Evolutionary conservation across 495 filamentous ascomycete genomes (phyloP).

Genomic region (Aspergillus sparsus): DNA sequence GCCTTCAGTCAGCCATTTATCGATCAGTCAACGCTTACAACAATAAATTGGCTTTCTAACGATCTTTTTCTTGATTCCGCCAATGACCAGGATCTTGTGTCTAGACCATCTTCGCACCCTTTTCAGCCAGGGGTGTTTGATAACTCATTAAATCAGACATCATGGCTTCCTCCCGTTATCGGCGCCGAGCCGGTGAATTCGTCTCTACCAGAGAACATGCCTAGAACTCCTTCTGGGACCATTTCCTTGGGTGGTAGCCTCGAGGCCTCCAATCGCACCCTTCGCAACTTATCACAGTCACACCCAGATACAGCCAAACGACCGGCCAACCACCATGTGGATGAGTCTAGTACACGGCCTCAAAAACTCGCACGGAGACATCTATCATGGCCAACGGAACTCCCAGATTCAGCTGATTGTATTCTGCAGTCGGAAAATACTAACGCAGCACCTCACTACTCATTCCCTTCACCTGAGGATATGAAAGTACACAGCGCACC

Average conservation of each 20-base stretch:
- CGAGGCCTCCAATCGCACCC: conserved; percentile 24
- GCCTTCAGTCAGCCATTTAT: conserved; percentile 30
- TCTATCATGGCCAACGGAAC: conserved; percentile 24
- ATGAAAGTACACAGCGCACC: conserved; percentile 18
- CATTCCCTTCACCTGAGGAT: conserved; percentile 30
- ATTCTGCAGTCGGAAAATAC: conserved; percentile 15
- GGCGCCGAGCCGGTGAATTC: conserved; percentile 21
- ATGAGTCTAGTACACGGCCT: conserved; percentile 36
- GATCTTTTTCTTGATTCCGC: conserved; percentile 15
- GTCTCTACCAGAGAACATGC: conserved; percentile 24
- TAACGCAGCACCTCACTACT: conserved; percentile 22
- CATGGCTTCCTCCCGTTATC: conserved; percentile 38
- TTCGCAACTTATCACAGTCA: conserved; percentile 24
- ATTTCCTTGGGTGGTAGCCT: conserved; percentile 25
- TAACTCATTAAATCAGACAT: conserved; percentile 22
- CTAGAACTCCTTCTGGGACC: conserved; percentile 28
- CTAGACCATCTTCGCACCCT: conserved; percentile 20
- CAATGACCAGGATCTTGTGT: conserved; percentile 1
- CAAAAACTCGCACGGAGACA: conserved; percentile 36
- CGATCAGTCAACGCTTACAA: conserved; percentile 31
- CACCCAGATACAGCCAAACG: conserved; percentile 27
- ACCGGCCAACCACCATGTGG: conserved; percentile 40
- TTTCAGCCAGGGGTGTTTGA: conserved; percentile 23
- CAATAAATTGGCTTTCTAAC: conserved; percentile 40
- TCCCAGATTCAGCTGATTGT: conserved; percentile 17